Base-by-base conservation (phyloP, 2,329 filamentous ascomycete species). In the Tolypocladium tundrense region DNA sequence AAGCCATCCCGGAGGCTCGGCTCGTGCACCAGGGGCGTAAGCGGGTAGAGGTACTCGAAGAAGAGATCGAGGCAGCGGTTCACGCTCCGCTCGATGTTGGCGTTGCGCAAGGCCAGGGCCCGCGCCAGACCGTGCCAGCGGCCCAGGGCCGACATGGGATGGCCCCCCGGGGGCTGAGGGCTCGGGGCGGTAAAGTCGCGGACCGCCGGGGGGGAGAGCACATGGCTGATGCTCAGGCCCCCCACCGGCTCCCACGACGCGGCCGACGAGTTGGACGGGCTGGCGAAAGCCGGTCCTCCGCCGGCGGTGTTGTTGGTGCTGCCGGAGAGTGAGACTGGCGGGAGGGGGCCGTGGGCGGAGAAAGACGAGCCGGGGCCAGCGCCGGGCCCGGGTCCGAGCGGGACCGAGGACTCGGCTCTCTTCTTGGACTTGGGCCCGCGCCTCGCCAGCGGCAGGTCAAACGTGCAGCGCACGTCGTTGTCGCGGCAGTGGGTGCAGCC, bases 1-100 rank as follows among this genome's bases (percentile, higher is more conserved):
- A 75, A 58, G 21, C 67, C 71, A 33, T 71, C 65, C 16, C 73
- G 69, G 7, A 76, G 65, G 62, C 69, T 75, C 0, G 72, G 68
- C 52, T 76, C 74, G 59, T 77, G 74, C 3, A 76, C 69, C 48
- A 76, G 60, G 2, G 73, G 74, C 21, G 70, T 76, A 2, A 77
- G 67, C 2, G 74, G 74, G 54, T 73, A 76, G 2, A 77, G 72
- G 54, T 75, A 75, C 55, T 75, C 67, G 39, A 75, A 76, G 58
- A 75, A 77, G 24, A 76, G 60, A 57, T 73, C 67, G 39, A 76
- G 67, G 55, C 73, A 76, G 33, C 66, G 64, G 31, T 63, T 66
- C 8, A 70, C 65, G 6, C 69, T 61, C 7, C 60, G 60, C 33
- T 71, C 64, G 10, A 70, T 57, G 53, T 62, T 60, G 19, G 60